These are phyloP conservation scores for Proliferodiscus dingleyae DNA, from an alignment of 2,329 filamentous ascomycete species.

Conservation along the genomic window DNA sequence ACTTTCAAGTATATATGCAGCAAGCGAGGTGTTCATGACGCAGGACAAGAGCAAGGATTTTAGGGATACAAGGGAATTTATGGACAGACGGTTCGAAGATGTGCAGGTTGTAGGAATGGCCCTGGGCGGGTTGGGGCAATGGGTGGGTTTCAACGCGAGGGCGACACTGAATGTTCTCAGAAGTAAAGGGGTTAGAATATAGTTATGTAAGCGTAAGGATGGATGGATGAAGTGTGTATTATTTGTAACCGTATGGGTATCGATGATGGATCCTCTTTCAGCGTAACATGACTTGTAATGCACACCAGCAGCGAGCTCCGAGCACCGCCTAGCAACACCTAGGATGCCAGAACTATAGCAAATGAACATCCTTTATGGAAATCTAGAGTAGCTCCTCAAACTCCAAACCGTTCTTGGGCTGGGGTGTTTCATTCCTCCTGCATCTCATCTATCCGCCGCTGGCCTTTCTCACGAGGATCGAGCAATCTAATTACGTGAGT, in stretches of 20 bases:
- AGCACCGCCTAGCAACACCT: not conserved
- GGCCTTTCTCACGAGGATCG: conserved; percentile 52
- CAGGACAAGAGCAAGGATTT: conserved; percentile 74
- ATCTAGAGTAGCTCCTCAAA: not conserved
- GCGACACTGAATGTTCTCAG: conserved; percentile 76
- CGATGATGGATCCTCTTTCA: no score
- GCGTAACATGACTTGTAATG: no score
- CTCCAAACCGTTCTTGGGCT: not conserved
- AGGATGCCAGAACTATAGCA: no score
- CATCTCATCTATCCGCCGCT: conserved; percentile 26
- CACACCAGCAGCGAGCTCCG: not conserved
- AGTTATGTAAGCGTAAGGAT: not conserved
- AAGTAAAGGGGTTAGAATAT: conserved; percentile 79
- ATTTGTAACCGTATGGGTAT: conserved; percentile 1
- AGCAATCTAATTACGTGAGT: conserved; percentile 40
- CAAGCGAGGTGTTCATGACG: conserved; percentile 89
- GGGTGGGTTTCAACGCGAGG: conserved; percentile 74
- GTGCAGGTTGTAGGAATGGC: conserved; percentile 56
- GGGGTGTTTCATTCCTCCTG: conserved; percentile 8
- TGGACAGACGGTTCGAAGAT: conserved; percentile 67
- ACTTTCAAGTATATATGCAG: conserved; percentile 64
- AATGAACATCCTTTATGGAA: not conserved
- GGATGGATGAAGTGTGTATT: conserved; percentile 1
- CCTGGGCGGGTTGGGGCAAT: conserved; percentile 63
- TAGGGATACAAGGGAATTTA: conserved; percentile 71